These are phyloP conservation scores for Eimeria tenella DNA, from an alignment of 169 alveolate genomes.

Conservation along the genomic window DNA sequence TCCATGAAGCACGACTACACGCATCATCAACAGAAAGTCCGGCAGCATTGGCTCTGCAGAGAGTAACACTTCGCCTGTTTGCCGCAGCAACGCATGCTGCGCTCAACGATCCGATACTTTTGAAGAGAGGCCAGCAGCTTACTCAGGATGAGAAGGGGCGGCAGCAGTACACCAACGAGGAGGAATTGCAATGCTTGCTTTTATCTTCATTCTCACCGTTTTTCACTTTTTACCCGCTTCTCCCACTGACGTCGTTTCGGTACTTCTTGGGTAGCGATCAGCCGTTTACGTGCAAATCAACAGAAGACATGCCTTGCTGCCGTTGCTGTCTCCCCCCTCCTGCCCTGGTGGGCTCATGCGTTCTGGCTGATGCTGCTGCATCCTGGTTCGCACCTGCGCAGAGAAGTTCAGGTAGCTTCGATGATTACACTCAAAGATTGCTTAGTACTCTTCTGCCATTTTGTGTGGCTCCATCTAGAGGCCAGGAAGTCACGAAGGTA, in stretches of 20 bases:
- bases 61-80: constrained; percentile 40
- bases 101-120: neutral
- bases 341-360: constrained; percentile 19
- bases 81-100: constrained; percentile 58
- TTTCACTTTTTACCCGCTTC: constrained; percentile 36
- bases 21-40: constrained; percentile 46
- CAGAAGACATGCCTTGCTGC: constrained; percentile 41
- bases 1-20: constrained; percentile 35
- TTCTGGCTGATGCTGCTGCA: constrained; percentile 57
- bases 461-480: constrained; percentile 19
- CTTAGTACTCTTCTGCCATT: constrained; percentile 29
- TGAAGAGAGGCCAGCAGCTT: constrained; percentile 33
- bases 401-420: constrained; percentile 35
- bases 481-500: neutral
- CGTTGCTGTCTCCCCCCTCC: constrained; percentile 56
- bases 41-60: constrained; percentile 39
- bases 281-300: constrained; percentile 1
- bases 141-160: neutral
- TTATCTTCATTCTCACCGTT: constrained; percentile 25
- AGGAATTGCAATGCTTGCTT: constrained; percentile 32
- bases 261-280: constrained; percentile 6
- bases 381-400: constrained; percentile 41
- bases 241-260: constrained; percentile 26
- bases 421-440: constrained; percentile 32
- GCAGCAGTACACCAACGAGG: neutral